A percentile compares a stretch with the other conserved stretches of the same genome.
phyloP scores from a whole-genome alignment of 2,329 filamentous ascomycete species.

The Fusarium pilosicola region DNA sequence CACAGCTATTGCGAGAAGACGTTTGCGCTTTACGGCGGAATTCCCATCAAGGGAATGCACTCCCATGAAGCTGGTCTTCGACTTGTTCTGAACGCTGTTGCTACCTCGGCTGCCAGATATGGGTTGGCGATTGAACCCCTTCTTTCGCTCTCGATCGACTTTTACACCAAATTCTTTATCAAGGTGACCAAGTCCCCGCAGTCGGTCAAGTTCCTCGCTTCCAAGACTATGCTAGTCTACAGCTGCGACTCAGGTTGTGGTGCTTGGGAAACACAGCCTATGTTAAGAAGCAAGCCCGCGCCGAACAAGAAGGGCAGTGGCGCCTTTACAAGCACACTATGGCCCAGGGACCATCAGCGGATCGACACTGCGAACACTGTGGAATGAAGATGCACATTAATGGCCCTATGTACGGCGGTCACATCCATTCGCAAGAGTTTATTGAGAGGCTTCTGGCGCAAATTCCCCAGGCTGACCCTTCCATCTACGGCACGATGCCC shows the following conservation, averaged over 20 bases:
- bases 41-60: slow-evolving; percentile 84
- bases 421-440: slow-evolving; percentile 85
- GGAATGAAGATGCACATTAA: slow-evolving; percentile 86
- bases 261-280: slow-evolving; percentile 85
- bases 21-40: slow-evolving; percentile 91
- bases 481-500: slow-evolving; percentile 80
- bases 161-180: slow-evolving; percentile 91
- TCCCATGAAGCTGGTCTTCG: slow-evolving; percentile 92
- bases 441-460: slow-evolving; percentile 80
- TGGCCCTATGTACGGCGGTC: slow-evolving; percentile 95
- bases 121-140: slow-evolving; percentile 90
- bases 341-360: slow-evolving; percentile 74
- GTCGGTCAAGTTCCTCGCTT: slow-evolving; percentile 88
- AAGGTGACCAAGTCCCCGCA: slow-evolving; percentile 81
- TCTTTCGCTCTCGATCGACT: slow-evolving; percentile 93
- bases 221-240: slow-evolving; percentile 93
- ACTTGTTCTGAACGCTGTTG: slow-evolving; percentile 84
- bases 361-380: slow-evolving; percentile 81
- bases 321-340: slow-evolving; percentile 81
- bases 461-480: slow-evolving; percentile 72
- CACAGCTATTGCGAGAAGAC: slow-evolving; percentile 95
- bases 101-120: slow-evolving; percentile 83
- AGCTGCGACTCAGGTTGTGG: slow-evolving; percentile 91
- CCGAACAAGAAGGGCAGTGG: slow-evolving; percentile 76
- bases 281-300: slow-evolving; percentile 74